These are phyloP conservation scores for Akanthomyces lecanii DNA, from an alignment of 2,329 filamentous ascomycete genomes.

Conservation along the genomic window DNA sequence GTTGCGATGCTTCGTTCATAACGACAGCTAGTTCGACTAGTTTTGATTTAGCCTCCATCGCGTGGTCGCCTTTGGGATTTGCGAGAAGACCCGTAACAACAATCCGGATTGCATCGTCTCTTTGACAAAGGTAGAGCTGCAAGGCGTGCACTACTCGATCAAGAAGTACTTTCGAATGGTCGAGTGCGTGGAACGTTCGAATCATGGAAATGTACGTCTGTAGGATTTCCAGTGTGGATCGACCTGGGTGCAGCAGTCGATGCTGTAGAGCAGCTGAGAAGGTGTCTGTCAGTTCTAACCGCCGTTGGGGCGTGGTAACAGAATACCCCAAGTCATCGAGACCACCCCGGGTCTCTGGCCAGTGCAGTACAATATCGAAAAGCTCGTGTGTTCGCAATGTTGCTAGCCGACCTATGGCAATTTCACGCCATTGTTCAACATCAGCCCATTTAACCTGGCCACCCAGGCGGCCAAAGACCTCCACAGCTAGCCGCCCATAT, in stretches of 20 bases:
- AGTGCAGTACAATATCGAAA: slow-evolving; percentile 74
- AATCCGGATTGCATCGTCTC: slow-evolving; percentile 73
- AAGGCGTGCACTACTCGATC: slow-evolving; percentile 70
- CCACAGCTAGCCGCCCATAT: slow-evolving; percentile 60
- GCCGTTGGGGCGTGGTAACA: slow-evolving; percentile 63
- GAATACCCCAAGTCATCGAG: slow-evolving; percentile 70
- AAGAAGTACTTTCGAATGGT: slow-evolving; percentile 72
- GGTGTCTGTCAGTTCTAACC: slow-evolving; percentile 63
- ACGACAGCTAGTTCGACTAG: slow-evolving; percentile 65
- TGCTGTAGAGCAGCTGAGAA: slow-evolving; percentile 64
- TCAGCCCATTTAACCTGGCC: slow-evolving; percentile 48
- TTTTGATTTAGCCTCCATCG: slow-evolving; percentile 42
- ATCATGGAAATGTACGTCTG: slow-evolving; percentile 78
- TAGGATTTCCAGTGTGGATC: slow-evolving; percentile 71
- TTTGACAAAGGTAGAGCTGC: slow-evolving; percentile 69
- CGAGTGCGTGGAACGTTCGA: slow-evolving; percentile 68
- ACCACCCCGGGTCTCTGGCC: slow-evolving; percentile 67
- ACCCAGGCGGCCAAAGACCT: slow-evolving; percentile 51
- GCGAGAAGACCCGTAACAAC: slow-evolving; percentile 71
- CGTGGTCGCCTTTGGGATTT: slow-evolving; percentile 51
- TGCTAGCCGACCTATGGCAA: slow-evolving; percentile 64
- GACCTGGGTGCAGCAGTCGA: slow-evolving; percentile 68
- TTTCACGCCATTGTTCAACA: slow-evolving; percentile 66
- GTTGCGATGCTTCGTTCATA: slow-evolving; percentile 57
- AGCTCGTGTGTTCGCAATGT: slow-evolving; percentile 65